phyloP scores from a whole-genome alignment of 2,329 filamentous ascomycete genomes.

The Beauveria sp. region DNA sequence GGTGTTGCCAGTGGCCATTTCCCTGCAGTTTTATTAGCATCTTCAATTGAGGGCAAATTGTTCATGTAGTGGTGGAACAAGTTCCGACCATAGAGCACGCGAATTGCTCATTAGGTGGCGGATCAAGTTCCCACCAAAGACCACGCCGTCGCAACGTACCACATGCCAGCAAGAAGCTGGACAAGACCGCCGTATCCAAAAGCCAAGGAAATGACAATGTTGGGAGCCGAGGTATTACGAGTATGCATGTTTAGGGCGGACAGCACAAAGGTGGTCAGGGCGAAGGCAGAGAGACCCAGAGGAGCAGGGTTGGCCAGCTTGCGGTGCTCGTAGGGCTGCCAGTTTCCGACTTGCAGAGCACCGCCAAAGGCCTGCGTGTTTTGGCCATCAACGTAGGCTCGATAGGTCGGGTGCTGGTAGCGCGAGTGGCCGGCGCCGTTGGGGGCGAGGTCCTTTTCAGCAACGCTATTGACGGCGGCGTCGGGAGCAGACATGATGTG shows the following conservation, averaged over 20 bases:
- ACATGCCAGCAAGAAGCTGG: constrained; percentile 79
- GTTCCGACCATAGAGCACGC: neutral
- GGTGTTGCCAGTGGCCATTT: constrained; percentile 82
- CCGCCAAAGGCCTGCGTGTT: constrained; percentile 53
- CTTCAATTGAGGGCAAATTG: neutral
- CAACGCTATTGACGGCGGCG: constrained; percentile 2
- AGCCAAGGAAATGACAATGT: constrained; percentile 61
- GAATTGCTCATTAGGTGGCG: too few species aligned
- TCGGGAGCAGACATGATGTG: constrained; percentile 6
- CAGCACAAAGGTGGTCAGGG: constrained; percentile 74
- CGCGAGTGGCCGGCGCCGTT: constrained; percentile 14
- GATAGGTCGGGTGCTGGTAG: constrained; percentile 2
- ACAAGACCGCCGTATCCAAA: constrained; percentile 72
- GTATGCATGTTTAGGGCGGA: constrained; percentile 65
- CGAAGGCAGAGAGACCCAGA: constrained; percentile 70
- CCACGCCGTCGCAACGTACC: constrained; percentile 45
- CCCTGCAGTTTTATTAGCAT: constrained; percentile 41
- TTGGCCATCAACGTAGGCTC: constrained; percentile 6
- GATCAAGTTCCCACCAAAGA: too few species aligned
- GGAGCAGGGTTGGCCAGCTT: constrained; percentile 76
- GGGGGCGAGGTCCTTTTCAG: constrained; percentile 15
- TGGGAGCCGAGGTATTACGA: constrained; percentile 50
- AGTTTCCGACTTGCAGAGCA: constrained; percentile 63
- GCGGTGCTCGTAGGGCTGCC: constrained; percentile 56
- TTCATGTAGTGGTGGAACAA: neutral